Evolutionary conservation across 2,329 filamentous ascomycete genomes (phyloP), one percentile per base, ranked within the genome.

Genomic region (Curvularia sp.): DNA sequence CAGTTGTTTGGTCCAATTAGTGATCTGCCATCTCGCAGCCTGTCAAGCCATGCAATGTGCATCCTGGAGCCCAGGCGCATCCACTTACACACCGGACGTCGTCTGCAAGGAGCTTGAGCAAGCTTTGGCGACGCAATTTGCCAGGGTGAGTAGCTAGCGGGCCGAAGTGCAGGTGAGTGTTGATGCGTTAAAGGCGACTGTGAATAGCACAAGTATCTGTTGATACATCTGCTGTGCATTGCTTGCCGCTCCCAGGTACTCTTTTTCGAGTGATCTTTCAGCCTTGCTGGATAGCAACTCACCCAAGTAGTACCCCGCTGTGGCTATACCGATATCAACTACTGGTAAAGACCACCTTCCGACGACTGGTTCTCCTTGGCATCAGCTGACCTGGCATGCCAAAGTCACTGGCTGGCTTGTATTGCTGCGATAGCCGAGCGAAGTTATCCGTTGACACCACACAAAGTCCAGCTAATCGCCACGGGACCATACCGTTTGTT

Each of bases 41-140:
- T 67, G 56, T 61, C 63, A 66, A 73, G 66, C 64, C 60, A 71
- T 62, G 31, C 54, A 63, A 58, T 63, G 63, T 68, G 64, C 63
- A 54, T 62, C 55, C 62, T 72, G 67, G 67, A 71, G 68, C 67
- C 59, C 53, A 60, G 58, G 59, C 60, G 57, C 55, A 54, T 55
- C 60, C 61, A 61, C 62, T 64, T 65, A 63, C 66, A 72, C 67
- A 75, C 73, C 69, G 70, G 66, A 73, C 56, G 56, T 58, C 44
- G 49, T 66, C 63, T 72, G 69, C 68, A 69, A 51, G 55, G 60
- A 65, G 68, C 68, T 76, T 67, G 63, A 67, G 60, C 71, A 68
- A 71, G 66, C 61, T 72, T 71, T 71, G 68, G 65, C 64, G 55
- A 71, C 66, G 63, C 62, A 63, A 61, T 38, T 60, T 63, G 66